Evolutionary conservation across 176 grass and related monocot genomes (phyloP).

Genomic region (Leersia perrieri): DNA sequence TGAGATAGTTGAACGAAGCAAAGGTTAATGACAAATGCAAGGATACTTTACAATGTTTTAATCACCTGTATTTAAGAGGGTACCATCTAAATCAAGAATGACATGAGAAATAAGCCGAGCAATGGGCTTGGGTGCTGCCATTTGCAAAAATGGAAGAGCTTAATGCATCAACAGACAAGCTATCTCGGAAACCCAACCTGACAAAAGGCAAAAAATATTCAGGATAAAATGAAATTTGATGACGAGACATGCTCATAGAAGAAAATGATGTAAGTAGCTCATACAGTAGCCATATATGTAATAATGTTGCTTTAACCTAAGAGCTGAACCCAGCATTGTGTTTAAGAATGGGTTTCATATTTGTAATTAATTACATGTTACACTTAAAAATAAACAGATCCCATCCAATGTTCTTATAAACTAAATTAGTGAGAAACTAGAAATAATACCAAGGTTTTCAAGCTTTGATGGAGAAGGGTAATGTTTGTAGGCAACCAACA

Average conservation of each 20-base stretch:
- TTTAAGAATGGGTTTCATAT: neutral
- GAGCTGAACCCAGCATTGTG: neutral
- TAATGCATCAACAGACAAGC: slow-evolving; percentile 35
- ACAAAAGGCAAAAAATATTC: slow-evolving; percentile 27
- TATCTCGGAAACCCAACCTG: slow-evolving; percentile 45
- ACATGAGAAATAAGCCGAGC: slow-evolving; percentile 66
- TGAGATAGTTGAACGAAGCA: slow-evolving; percentile 15
- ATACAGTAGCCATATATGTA: neutral
- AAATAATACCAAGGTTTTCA: neutral
- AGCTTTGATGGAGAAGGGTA: neutral
- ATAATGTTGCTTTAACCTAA: neutral
- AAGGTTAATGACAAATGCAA: neutral
- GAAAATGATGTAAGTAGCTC: neutral
- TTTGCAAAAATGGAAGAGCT: slow-evolving; percentile 38
- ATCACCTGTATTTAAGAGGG: slow-evolving; percentile 91
- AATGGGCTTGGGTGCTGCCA: slow-evolving; percentile 57
- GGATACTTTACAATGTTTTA: neutral
- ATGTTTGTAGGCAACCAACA: neutral
- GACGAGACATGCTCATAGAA: neutral
- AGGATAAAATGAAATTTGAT: neutral
- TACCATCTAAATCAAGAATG: slow-evolving; percentile 95
- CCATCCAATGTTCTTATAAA: neutral
- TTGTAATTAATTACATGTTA: neutral
- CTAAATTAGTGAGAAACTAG: neutral
- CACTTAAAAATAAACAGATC: neutral